Percentiles rank a stretch among this genome's conserved stretches.
phyloP scores from a whole-genome alignment of 2,329 filamentous ascomycete species.

The Microsporum audouinii region DNA sequence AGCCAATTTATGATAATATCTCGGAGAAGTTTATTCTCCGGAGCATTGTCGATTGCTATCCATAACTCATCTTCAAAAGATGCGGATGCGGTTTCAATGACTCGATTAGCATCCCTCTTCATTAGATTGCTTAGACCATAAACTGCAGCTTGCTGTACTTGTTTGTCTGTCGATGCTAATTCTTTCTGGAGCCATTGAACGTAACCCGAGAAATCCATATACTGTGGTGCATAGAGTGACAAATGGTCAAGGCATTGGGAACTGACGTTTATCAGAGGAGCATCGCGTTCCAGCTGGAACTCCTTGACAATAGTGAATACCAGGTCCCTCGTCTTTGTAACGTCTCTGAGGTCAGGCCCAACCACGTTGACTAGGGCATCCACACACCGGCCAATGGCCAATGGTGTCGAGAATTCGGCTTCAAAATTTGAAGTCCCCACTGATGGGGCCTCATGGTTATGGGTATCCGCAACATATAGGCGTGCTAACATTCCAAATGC shows the following conservation, averaged over 20 bases:
- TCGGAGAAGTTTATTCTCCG: constrained; percentile 65
- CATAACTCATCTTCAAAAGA: constrained; percentile 86
- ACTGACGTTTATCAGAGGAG: constrained; percentile 61
- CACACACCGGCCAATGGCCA: constrained; percentile 74
- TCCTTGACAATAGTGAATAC: constrained; percentile 77
- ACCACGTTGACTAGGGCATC: constrained; percentile 96
- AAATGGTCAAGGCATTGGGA: constrained; percentile 80
- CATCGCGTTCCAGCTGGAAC: constrained; percentile 64
- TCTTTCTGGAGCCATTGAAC: constrained; percentile 71
- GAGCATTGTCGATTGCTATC: constrained; percentile 70
- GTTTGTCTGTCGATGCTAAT: constrained; percentile 55
- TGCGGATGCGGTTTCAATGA: constrained; percentile 61
- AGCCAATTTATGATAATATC: constrained; percentile 91
- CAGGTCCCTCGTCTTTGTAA: constrained; percentile 80
- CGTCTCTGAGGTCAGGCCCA: constrained; percentile 86
- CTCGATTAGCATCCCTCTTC: constrained; percentile 78
- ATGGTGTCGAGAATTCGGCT: constrained; percentile 67
- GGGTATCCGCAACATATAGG: constrained; percentile 80
- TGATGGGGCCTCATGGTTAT: constrained; percentile 71
- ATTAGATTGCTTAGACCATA: constrained; percentile 89
- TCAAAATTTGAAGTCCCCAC: constrained; percentile 83
- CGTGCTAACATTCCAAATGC: constrained; percentile 90
- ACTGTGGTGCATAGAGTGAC: constrained; percentile 77
- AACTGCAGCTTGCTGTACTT: constrained; percentile 68
- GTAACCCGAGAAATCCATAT: constrained; percentile 74